Evolutionary conservation across 1,284 basidiomycete species (phyloP), one percentile per base, ranked within the genome.

Genomic region (Cystobasidiaceae sp.): DNA sequence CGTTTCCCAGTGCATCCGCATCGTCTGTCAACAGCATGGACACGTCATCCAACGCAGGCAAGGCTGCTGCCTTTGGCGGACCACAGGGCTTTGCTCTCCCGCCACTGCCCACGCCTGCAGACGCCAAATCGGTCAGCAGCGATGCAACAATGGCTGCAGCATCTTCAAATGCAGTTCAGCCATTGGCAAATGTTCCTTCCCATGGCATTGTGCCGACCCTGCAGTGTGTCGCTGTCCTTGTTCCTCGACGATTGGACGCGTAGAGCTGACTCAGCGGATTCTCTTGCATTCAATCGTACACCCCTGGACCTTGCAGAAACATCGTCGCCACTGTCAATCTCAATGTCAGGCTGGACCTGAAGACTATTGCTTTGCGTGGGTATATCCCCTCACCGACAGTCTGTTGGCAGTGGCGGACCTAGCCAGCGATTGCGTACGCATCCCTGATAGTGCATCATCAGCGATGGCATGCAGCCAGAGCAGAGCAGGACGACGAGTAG

Each of bases 261-360:
- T n/a, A n/a, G n/a, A n/a, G n/a, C n/a, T n/a, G n/a, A n/a, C n/a
- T n/a, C n/a, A n/a, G n/a, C n/a, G n/a, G n/a, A n/a, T n/a, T n/a
- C n/a, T n/a, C n/a, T n/a, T n/a, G n/a, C n/a, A n/a, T n/a, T n/a
- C n/a, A n/a, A n/a, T n/a, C n/a, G n/a, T n/a, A n/a, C n/a, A n/a
- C n/a, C n/a, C n/a, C 17, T 34, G 2, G 37, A 34, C 15, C 2
- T 25, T 55, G 46, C 68, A 84, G 83, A 82, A 98, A 98, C 80
- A 98, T 98, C 71, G 94, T 99, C 72, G 94, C 96, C 9, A 99
- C 96, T 15, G 96, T 98, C 78, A 98, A 98, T 76, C 84, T 99
- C 50, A 94, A 97, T 77, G 97, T 93, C 71, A 86, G 93, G 41
- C 82, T 99, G 65, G 96, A 98, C 77, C 81, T 99, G 68, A 99